Evolutionary conservation across 352 stramenopile genomes (phyloP).

Genomic region (Phytopythium mirpurense): DNA sequence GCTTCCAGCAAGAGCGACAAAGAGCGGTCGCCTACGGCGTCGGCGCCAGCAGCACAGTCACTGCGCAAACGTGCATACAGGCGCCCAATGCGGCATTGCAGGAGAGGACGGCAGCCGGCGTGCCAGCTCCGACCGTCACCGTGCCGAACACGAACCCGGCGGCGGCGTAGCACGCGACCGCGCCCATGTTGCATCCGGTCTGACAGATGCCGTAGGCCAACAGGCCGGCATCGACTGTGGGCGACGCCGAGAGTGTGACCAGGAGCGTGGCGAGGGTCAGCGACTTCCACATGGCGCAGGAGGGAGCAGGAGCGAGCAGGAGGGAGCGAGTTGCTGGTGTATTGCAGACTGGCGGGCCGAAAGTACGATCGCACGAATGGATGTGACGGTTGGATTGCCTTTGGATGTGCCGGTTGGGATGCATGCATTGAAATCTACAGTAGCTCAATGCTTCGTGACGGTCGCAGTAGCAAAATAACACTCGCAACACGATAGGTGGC

Average conservation of each 20-base stretch:
- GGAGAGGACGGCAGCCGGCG: constrained; percentile 6
- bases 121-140: constrained; percentile 16
- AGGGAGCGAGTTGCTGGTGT: background rate
- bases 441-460: no score
- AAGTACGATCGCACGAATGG: no score
- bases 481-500: no score
- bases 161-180: constrained; percentile 28
- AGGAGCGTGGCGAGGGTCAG: background rate
- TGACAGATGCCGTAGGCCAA: constrained; percentile 33
- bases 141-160: constrained; percentile 33
- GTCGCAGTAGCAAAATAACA: no score
- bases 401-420: no score
- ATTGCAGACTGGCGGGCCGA: background rate
- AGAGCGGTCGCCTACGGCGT: constrained; percentile 11
- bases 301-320: no score
- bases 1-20: no score
- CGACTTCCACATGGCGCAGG: background rate
- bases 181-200: constrained; percentile 30
- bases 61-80: constrained; percentile 38
- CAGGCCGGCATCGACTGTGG: background rate
- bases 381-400: no score
- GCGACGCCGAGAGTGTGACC: background rate
- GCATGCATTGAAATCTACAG: no score
- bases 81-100: constrained; percentile 25
- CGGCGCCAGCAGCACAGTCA: constrained; percentile 14